Evolutionary conservation across 1,139 yeast species (phyloP).

Genomic region (Hemisphaericaspora xylanilytica): DNA sequence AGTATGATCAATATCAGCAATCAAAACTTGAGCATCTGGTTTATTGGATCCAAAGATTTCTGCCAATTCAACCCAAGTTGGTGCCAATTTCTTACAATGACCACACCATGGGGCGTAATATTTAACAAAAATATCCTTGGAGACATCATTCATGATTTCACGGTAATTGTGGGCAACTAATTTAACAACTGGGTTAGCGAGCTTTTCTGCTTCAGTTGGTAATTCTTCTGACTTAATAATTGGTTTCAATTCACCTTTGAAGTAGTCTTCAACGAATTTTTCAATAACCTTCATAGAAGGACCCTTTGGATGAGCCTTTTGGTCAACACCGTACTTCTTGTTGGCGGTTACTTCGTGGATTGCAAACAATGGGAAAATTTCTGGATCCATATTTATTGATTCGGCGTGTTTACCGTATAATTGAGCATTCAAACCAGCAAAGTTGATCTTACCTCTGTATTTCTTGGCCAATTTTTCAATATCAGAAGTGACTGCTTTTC

Average conservation of each 20-base stretch:
- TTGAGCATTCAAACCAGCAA: conserved; percentile 84
- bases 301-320: conserved; percentile 39
- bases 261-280: conserved; percentile 62
- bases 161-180: conserved; percentile 87
- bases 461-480: conserved; percentile 67
- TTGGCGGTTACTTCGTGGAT: conserved; percentile 71
- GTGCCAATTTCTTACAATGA: conserved; percentile 95
- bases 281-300: conserved; percentile 45
- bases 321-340: conserved; percentile 72
- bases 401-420: conserved; percentile 87
- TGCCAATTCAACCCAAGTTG: conserved; percentile 86
- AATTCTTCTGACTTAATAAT: conserved; percentile 81
- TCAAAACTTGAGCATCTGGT: conserved; percentile 51
- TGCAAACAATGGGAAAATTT: conserved; percentile 86
- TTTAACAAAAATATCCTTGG: conserved; percentile 87
- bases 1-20: conserved; percentile 90
- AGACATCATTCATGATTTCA: conserved; percentile 59
- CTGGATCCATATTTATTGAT: conserved; percentile 75
- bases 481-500: conserved; percentile 49
- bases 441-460: conserved; percentile 77
- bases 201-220: conserved; percentile 66
- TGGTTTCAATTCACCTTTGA: conserved; percentile 65
- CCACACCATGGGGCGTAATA: conserved; percentile 99
- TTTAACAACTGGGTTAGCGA: conserved; percentile 69
- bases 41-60: conserved; percentile 54